Conservation (phyloP, 2,329 filamentous ascomycete species). For the Venturia carpophila region DNA sequence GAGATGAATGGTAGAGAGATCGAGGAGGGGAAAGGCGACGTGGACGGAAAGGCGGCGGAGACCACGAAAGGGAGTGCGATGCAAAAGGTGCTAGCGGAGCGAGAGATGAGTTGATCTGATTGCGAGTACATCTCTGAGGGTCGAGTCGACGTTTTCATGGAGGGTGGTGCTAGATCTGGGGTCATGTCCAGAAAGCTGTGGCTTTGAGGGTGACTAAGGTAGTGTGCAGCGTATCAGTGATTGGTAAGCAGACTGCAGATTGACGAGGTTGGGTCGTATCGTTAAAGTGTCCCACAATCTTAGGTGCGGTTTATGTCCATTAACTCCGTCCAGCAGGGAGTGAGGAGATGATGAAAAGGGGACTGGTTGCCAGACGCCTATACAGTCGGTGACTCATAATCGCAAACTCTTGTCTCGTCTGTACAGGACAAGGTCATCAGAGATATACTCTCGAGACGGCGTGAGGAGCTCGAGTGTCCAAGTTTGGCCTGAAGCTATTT, state of each 20-base stretch:
- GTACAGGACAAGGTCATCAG: background rate
- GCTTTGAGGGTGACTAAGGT: too few species aligned
- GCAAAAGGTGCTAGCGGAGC: background rate
- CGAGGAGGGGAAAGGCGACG: too few species aligned
- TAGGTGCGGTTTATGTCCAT: background rate
- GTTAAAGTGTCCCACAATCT: background rate
- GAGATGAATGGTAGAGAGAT: background rate
- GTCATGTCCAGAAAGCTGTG: too few species aligned
- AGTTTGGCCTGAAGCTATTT: constrained; percentile 7
- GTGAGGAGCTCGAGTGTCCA: background rate
- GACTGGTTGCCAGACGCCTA: too few species aligned
- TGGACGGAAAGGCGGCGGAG: background rate
- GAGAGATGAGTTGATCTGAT: too few species aligned
- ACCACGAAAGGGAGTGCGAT: background rate
- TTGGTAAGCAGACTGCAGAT: constrained; percentile 1
- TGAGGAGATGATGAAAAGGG: background rate
- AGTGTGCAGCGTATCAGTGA: background rate
- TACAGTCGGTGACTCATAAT: background rate
- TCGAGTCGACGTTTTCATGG: too few species aligned
- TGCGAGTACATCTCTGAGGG: too few species aligned
- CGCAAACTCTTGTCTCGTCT: background rate
- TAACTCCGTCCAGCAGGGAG: background rate
- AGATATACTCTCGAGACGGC: background rate
- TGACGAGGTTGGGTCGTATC: background rate
- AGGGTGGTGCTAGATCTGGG: too few species aligned